These are phyloP conservation scores for Porcisia deanei DNA, from an alignment of 208 protist genomes.

Conservation along the genomic window DNA sequence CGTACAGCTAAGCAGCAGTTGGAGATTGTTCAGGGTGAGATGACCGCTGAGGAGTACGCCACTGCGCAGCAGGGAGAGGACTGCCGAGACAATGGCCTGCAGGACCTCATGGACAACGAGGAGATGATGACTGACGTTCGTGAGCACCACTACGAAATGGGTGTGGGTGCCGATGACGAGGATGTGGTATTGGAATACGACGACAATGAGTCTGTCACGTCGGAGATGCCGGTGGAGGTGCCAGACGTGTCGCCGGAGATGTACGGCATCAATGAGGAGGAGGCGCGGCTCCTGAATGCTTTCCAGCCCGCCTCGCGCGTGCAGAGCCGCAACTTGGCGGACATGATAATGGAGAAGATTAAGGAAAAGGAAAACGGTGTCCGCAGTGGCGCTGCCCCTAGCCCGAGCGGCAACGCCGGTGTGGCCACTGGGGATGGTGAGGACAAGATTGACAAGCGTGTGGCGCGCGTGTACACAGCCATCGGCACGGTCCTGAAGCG, in stretches of 20 bases:
- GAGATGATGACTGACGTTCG: constrained; percentile 17
- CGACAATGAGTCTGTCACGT: constrained; percentile 75
- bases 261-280: constrained; percentile 91
- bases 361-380: constrained; percentile 72
- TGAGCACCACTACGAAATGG: constrained; percentile 15
- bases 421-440: constrained; percentile 30
- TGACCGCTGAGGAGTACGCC: constrained; percentile 28
- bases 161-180: constrained; percentile 57
- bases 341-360: constrained; percentile 94
- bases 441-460: constrained; percentile 74
- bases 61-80: background rate
- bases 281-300: constrained; percentile 85
- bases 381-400: constrained; percentile 20
- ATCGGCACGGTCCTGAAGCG: constrained; percentile 94
- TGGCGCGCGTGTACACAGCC: constrained; percentile 91
- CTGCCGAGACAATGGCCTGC: constrained; percentile 16
- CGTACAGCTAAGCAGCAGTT: constrained; percentile 74
- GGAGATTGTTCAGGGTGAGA: constrained; percentile 56
- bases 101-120: constrained; percentile 22
- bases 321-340: constrained; percentile 88
- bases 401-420: constrained; percentile 9
- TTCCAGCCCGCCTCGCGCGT: constrained; percentile 85
- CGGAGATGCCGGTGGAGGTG: constrained; percentile 81
- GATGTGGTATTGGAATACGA: constrained; percentile 77
- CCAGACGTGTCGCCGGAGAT: constrained; percentile 54